Evolutionary conservation across 2,329 filamentous ascomycete genomes (phyloP), one percentile per base, ranked within the genome.

Genomic region (Alternaria burnsii): DNA sequence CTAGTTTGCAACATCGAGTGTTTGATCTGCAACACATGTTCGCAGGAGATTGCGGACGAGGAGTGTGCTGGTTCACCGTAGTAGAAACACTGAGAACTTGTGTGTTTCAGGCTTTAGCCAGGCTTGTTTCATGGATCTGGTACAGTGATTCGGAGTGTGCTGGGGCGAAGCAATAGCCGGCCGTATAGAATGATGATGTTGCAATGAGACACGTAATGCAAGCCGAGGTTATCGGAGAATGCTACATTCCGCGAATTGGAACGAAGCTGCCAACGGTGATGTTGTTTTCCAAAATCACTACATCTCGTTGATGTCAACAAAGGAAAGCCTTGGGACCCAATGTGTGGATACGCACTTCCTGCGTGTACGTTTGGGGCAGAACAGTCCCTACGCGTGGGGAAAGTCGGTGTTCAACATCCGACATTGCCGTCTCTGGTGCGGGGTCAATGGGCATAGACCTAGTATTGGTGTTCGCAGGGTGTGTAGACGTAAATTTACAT

Each of bases 21-120:
- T 56, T 59, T 51, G 43, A 59, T 38, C 30, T 44, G 16, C 52
- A 59, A 41, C 57, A 59, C 56, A 46, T 59, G 57, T 59, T 59
- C 57, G 57, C 57, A 59, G 52, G 30, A 55, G 38, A 56, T 52
- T 59, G 52, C 57, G 42, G 24, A 26, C 24, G 36, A 5, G 14
- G 36, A 51, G 30, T 26, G 11, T 54, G 52, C 6, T 20, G 41
- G 41, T 26, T 40, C 40, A 20, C 41, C 42, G 12, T 26, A 26
- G 42, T 28, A 28, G 28, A 43, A 16, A 26, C 24, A 26, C 24
- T 26, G 24, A 26, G 24, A 26, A 18, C 16, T 51, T 43, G 40
- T 30, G 32, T 51, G 57, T 59, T 52, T 56, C 52, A 51, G 44
- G 46, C 44, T 36, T 40, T 38, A 41, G 57, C 46, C 46, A 32